Base-by-base conservation (phyloP, 768 basidiomycete species). In the Suillus placidus region DNA sequence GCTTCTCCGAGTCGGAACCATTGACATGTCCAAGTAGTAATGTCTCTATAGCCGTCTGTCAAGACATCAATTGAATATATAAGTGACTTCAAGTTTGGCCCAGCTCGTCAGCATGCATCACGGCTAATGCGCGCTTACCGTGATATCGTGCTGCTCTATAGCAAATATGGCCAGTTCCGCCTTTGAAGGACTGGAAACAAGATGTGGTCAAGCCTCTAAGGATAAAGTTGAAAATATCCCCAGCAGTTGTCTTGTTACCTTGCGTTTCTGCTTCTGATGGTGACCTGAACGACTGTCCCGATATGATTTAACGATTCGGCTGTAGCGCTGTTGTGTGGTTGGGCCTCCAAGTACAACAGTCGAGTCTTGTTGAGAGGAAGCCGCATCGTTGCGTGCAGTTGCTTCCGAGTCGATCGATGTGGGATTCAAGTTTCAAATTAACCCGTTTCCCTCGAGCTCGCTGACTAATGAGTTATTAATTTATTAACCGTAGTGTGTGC, bases 321-420 rank as follows among this genome's bases (percentile, higher is more conserved):
- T 18, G 16, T 20, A 20, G 26, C 38, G 12, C 40, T 60, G 26
- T 32, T 12, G 26, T 13, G 30, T 3, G 38, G 40, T 7, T 26
- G 14, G 37, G 57, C 23, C 9, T 26, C 57, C n/a, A 40, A 26
- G 57, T 3, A 58, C 4, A 58, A 18, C 1, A 58, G 23, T 58
- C 23, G 37, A 18, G 57, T 58, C 57, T 58, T 40, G 37, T 58
- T 58, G 57, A 58, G 56, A 58, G 57, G 23, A 26, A 58, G 57
- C 10, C 18, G 3, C 58, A 60, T 60, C 26, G 18, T 13, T 42
- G 18, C 20, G 26, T 26, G 26, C 8, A 4, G 16, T 16, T 51
- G 51, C 51, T n/a, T 7, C 7, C 26, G 16, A 42, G 12, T 49
- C 23, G 23, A n/a, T 20, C 10, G 43, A n/a, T n/a, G 26, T 26